Percentiles rank a stretch among this genome's conserved stretches.
phyloP scores from a whole-genome alignment of 2,329 filamentous ascomycete species.

The Sporothrix inflata region DNA sequence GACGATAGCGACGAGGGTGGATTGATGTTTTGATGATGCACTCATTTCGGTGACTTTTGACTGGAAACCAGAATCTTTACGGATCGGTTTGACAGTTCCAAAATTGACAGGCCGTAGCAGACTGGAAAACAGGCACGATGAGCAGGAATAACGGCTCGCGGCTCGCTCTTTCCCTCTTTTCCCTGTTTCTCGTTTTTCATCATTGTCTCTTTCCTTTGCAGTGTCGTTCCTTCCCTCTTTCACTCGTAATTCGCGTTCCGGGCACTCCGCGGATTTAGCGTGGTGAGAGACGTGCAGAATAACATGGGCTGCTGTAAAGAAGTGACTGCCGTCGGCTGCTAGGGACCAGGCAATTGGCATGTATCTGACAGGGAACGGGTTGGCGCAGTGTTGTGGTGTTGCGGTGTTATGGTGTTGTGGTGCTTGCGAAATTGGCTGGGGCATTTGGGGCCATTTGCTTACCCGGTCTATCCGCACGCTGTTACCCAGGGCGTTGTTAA shows the following conservation, averaged over 20 bases:
- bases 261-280: slow-evolving; percentile 9
- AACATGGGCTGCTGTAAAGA: not conserved
- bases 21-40: not conserved
- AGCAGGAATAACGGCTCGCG: not conserved
- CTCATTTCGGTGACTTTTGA: not conserved
- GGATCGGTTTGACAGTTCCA: not conserved
- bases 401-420: not conserved
- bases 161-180: not conserved
- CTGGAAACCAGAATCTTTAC: not conserved
- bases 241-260: slow-evolving; percentile 21
- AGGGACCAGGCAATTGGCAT: not conserved
- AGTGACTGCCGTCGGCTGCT: not conserved
- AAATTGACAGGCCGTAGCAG: not conserved
- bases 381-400: not conserved
- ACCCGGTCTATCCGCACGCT: slow-evolving; percentile 21
- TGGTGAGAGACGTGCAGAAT: not conserved
- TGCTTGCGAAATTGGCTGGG: slow-evolving; percentile 11
- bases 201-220: not conserved
- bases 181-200: not conserved
- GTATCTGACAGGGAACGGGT: not conserved
- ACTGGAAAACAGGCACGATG: not conserved
- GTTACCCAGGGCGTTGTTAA: slow-evolving; percentile 3
- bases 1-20: not conserved
- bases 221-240: slow-evolving; percentile 14
- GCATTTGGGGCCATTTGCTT: not conserved